A percentile compares a stretch with the other conserved stretches of the same genome.
phyloP scores from a whole-genome alignment of 768 basidiomycete species.

The Sporobolomyces roseus region DNA sequence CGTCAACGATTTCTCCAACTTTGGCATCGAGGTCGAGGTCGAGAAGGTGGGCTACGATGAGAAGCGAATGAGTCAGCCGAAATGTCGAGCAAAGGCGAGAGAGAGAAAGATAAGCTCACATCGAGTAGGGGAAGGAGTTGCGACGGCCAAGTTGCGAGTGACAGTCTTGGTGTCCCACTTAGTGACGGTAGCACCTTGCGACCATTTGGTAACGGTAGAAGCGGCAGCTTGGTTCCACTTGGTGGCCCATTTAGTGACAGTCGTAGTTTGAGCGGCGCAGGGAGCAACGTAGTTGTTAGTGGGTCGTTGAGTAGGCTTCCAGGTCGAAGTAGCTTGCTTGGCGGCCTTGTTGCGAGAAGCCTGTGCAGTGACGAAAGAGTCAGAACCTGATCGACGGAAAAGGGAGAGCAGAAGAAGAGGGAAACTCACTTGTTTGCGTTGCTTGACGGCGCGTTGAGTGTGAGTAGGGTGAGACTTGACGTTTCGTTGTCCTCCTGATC shows the following conservation, averaged over 20 bases:
- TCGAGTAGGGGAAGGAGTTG: background rate
- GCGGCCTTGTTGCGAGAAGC: slow-evolving; percentile 25
- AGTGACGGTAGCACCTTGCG: slow-evolving; percentile 3
- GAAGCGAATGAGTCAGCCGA: background rate
- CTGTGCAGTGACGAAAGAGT: background rate
- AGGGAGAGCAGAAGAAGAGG: background rate
- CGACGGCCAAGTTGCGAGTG: slow-evolving; percentile 6
- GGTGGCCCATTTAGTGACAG: slow-evolving; percentile 10
- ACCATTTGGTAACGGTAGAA: slow-evolving; percentile 7
- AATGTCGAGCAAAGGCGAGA: background rate
- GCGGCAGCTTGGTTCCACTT: slow-evolving; percentile 16
- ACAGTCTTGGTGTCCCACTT: slow-evolving; percentile 22
- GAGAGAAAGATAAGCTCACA: background rate
- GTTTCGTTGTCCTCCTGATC: slow-evolving; percentile 21
- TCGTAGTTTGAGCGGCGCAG: background rate
- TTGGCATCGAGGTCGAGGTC: slow-evolving; percentile 21
- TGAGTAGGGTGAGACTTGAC: slow-evolving; percentile 10
- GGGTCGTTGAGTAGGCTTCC: slow-evolving; percentile 13
- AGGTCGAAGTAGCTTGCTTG: slow-evolving; percentile 5
- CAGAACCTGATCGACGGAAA: background rate
- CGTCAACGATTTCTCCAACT: slow-evolving; percentile 6
- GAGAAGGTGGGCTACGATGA: slow-evolving; percentile 7
- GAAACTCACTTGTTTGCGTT: slow-evolving; percentile 15
- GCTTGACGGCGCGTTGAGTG: slow-evolving; percentile 17
- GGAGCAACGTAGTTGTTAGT: slow-evolving; percentile 13